Conservation (phyloP, 164 flowering plant species). For the Magnolia changhungtana region DNA sequence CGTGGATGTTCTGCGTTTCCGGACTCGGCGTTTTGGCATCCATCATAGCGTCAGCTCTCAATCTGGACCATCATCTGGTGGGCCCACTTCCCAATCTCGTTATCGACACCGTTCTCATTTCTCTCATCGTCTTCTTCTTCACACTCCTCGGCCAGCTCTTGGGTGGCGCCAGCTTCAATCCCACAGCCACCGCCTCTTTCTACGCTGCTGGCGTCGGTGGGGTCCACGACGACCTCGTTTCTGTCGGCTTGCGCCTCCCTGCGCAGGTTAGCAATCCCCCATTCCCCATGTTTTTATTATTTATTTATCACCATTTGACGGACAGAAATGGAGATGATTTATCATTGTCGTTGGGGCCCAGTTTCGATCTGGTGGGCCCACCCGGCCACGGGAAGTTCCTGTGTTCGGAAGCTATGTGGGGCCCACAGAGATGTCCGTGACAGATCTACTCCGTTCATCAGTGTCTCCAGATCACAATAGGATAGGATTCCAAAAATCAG, state of each 20-base stretch:
- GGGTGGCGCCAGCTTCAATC: too few species aligned
- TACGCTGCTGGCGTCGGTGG: slow-evolving; percentile 58
- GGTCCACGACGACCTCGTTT: slow-evolving; percentile 44
- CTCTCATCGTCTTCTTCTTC: slow-evolving; percentile 48
- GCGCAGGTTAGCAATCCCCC: slow-evolving; percentile 54
- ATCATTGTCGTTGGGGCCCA: too few species aligned
- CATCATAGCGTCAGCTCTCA: slow-evolving; percentile 31
- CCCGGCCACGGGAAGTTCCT: too few species aligned
- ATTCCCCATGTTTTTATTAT: neutral
- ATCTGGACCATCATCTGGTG: slow-evolving; percentile 23
- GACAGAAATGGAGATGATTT: neutral
- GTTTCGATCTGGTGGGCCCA: too few species aligned
- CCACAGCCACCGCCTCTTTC: slow-evolving; percentile 64
- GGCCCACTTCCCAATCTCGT: slow-evolving; percentile 23
- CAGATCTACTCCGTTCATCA: too few species aligned
- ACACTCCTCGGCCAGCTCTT: slow-evolving; percentile 40
- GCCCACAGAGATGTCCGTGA: too few species aligned
- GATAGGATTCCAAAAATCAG: too few species aligned
- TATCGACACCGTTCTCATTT: slow-evolving; percentile 41
- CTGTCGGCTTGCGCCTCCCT: slow-evolving; percentile 75
- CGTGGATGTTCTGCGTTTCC: slow-evolving; percentile 63
- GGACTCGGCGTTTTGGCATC: slow-evolving; percentile 42
- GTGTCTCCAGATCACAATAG: too few species aligned
- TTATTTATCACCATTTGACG: neutral
- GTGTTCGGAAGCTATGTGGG: too few species aligned